Base-by-base conservation (phyloP, 495 filamentous ascomycete species). In the Penicillium longicatenatum region DNA sequence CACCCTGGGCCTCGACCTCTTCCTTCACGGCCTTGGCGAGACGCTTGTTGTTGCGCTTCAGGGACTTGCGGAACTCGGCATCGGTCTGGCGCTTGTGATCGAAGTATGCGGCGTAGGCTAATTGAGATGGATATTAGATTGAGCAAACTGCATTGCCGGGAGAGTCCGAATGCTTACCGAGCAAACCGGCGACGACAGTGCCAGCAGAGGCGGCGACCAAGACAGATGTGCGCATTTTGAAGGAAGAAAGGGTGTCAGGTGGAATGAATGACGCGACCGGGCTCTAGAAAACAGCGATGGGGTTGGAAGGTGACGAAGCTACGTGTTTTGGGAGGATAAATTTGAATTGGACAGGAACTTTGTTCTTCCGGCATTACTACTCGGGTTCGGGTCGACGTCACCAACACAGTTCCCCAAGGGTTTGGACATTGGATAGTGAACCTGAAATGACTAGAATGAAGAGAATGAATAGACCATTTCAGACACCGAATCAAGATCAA, bases 11-110 rank as follows among this genome's bases (percentile, higher is more conserved):
- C 60, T 89, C 84, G 30, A 83, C 88, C 67, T 91, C 84, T 64
- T 91, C 88, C 75, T 93, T 93, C 63, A 88, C 87, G 37, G 76
- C 86, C 54, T 87, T 84, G 35, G 84, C 89, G 70, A 90, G 82
- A 57, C 83, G 81, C 68, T 89, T 88, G 68, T 90, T 89, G 71
- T 92, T 89, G 60, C 89, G 84, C 71, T 93, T 91, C 70, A 98
- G 70, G 56, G 85, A 77, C 74, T 89, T 91, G 67, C 94, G 83
- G 82, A 97, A 98, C 21, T 89, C 85, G 57, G 90, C 84, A 67
- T 96, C 87, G 69, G 84, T 87, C 63, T 94, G 90, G 64, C 94
- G 86, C 72, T 88, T 88, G 78, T 97, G 87, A 78, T 98, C 94
- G 68, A 98, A 98, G 81, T 96, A 98, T 55, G 91, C 75, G 54